These are phyloP conservation scores for Cladorrhinum samala DNA, from an alignment of 495 filamentous ascomycete genomes.

Conservation along the genomic window DNA sequence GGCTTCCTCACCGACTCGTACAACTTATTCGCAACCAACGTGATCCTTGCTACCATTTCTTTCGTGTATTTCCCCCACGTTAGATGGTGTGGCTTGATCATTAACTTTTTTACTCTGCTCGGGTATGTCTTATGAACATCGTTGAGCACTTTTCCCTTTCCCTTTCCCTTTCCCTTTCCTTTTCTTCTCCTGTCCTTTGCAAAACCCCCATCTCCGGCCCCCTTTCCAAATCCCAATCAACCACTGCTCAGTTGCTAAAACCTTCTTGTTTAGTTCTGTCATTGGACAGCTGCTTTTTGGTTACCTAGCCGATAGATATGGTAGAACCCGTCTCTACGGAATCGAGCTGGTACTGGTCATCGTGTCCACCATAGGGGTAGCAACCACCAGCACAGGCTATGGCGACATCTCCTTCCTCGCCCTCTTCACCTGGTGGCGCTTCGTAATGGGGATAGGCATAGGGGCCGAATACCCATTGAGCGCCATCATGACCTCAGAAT, in stretches of 20 bases:
- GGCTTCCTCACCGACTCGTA: constrained; percentile 63
- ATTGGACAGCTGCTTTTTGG: constrained; percentile 71
- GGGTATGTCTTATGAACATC: constrained; percentile 47
- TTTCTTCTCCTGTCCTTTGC: not conserved
- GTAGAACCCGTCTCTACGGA: constrained; percentile 72
- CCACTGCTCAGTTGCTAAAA: no score
- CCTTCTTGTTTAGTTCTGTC: constrained; percentile 20
- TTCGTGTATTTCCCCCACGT: constrained; percentile 55
- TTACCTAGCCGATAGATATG: constrained; percentile 66
- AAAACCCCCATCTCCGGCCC: not conserved
- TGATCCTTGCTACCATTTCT: constrained; percentile 54
- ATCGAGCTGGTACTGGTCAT: constrained; percentile 76
- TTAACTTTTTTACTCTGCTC: constrained; percentile 56
- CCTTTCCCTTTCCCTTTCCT: not conserved
- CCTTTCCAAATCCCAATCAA: no score
- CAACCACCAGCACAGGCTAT: constrained; percentile 52
- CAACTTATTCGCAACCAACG: constrained; percentile 61
- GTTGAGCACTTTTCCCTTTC: not conserved
- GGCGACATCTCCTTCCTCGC: constrained; percentile 34
- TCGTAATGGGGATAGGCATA: constrained; percentile 50
- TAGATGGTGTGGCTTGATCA: constrained; percentile 29
- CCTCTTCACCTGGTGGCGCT: constrained; percentile 34
- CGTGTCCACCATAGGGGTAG: constrained; percentile 62
- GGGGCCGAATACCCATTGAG: constrained; percentile 73
- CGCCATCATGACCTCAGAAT: constrained; percentile 71